Conservation (phyloP, 805 yeast species). For the Metschnikowia noctiluminum region DNA sequence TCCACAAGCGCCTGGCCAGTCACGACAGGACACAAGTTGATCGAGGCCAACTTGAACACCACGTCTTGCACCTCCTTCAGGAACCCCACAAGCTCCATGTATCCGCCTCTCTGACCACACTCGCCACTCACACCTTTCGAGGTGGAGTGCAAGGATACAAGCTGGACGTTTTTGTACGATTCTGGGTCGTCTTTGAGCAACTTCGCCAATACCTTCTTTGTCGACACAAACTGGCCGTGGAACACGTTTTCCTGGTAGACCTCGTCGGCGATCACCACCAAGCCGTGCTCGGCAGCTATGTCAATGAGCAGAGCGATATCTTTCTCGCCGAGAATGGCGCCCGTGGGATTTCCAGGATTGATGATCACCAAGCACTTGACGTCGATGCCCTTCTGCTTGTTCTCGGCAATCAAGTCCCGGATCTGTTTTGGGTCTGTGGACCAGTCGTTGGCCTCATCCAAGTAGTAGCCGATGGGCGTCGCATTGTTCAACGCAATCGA, state of each 20-base stretch:
- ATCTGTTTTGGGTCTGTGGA: constrained; percentile 70
- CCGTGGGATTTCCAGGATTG: constrained; percentile 99
- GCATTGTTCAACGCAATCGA: constrained; percentile 80
- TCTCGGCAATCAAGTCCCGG: constrained; percentile 47
- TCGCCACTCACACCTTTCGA: constrained; percentile 98
- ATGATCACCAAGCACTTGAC: constrained; percentile 86
- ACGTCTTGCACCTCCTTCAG: constrained; percentile 63
- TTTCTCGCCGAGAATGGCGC: constrained; percentile 65
- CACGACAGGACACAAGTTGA: constrained; percentile 90
- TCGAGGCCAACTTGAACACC: constrained; percentile 82
- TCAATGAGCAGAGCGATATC: constrained; percentile 69
- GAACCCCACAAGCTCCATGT: constrained; percentile 90
- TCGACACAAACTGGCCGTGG: constrained; percentile 75
- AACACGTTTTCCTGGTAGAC: constrained; percentile 94
- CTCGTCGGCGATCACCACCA: constrained; percentile 93
- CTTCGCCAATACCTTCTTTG: constrained; percentile 72
- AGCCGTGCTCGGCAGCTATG: constrained; percentile 79
- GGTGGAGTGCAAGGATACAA: constrained; percentile 94
- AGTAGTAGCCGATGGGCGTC: constrained; percentile 78
- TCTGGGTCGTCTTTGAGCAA: constrained; percentile 55
- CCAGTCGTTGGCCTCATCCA: constrained; percentile 83
- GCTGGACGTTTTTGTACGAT: constrained; percentile 66
- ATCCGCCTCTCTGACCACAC: constrained; percentile 99
- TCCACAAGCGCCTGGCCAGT: constrained; percentile 93
- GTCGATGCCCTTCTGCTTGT: constrained; percentile 49